A percentile compares a stretch with the other conserved stretches of the same genome.
Evolutionary conservation across 2,329 filamentous ascomycete genomes (phyloP).

Genomic region (Periconia macrospinosa): DNA sequence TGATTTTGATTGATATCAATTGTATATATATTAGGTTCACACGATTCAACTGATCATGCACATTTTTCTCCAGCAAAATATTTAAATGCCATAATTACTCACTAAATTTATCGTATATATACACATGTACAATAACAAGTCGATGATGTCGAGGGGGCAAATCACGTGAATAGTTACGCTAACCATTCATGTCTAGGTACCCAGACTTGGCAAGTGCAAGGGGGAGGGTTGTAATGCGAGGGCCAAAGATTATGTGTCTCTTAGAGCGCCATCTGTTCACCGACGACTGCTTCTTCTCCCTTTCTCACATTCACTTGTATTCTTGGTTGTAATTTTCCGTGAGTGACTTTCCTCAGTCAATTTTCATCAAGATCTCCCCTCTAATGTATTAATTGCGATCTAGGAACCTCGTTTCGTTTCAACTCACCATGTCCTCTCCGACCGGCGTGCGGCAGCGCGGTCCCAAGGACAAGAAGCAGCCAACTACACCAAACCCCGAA

Average conservation of each 20-base stretch:
- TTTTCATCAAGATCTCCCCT: background rate
- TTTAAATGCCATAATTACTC: no score
- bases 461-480: slow-evolving; percentile 43
- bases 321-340: slow-evolving; percentile 17
- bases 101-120: no score
- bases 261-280: slow-evolving; percentile 16
- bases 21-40: no score
- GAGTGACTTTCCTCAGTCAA: slow-evolving; percentile 17
- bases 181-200: background rate
- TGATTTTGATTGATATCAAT: no score
- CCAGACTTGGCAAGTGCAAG: slow-evolving; percentile 1
- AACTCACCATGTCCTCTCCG: slow-evolving; percentile 41
- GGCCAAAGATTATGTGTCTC: slow-evolving; percentile 14
- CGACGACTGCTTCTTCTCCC: slow-evolving; percentile 11
- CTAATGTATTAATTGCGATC: slow-evolving; percentile 16
- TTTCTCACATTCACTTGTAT: slow-evolving; percentile 20
- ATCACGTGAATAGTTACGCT: background rate
- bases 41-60: no score
- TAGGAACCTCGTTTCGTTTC: slow-evolving; percentile 30
- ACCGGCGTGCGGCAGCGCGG: slow-evolving; percentile 42
- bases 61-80: no score
- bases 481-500: slow-evolving; percentile 40
- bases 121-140: no score
- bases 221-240: slow-evolving; percentile 1
- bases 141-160: background rate